Evolutionary conservation across 176 grass and related monocot species (phyloP).

Genomic region (Cenchrus americanus): DNA sequence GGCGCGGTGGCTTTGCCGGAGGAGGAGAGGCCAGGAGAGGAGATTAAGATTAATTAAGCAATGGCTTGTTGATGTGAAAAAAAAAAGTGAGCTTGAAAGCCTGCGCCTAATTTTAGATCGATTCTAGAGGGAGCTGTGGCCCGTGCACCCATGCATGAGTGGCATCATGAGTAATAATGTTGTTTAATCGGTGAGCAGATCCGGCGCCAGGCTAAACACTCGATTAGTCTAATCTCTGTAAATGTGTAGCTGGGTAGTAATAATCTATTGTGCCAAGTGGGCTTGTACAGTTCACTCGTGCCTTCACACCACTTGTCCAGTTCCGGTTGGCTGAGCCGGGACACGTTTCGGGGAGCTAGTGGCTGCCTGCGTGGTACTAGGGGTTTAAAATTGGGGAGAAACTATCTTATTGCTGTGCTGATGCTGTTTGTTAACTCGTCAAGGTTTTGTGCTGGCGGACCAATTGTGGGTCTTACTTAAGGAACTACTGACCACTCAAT

Average conservation of each 20-base stretch:
- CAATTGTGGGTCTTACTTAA: slow-evolving; percentile 14
- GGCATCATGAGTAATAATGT: slow-evolving; percentile 40
- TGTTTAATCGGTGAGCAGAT: slow-evolving; percentile 40
- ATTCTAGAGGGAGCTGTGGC: slow-evolving; percentile 23
- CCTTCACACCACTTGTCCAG: slow-evolving; percentile 34
- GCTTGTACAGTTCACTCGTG: neutral
- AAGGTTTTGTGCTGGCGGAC: neutral
- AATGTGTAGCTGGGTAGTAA: slow-evolving; percentile 18
- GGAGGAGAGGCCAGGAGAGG: slow-evolving; percentile 26
- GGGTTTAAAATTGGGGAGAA: neutral
- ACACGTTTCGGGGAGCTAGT: slow-evolving; percentile 53
- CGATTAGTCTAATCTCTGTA: slow-evolving; percentile 37
- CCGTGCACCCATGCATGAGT: slow-evolving; percentile 44
- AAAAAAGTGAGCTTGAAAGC: slow-evolving; percentile 35
- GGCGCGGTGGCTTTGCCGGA: slow-evolving; percentile 35
- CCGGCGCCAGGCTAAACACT: slow-evolving; percentile 35
- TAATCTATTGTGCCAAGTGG: slow-evolving; percentile 38
- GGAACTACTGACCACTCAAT: neutral
- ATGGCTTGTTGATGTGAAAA: neutral
- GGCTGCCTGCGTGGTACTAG: neutral
- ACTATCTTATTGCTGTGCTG: neutral
- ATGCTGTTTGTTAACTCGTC: slow-evolving; percentile 2
- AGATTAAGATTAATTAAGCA: slow-evolving; percentile 34
- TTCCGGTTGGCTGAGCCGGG: neutral
- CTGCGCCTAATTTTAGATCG: slow-evolving; percentile 42